A percentile compares a stretch with the other conserved stretches of the same genome.
Conservation (phyloP, 495 filamentous ascomycete species). For the Podospora tetraspora region DNA sequence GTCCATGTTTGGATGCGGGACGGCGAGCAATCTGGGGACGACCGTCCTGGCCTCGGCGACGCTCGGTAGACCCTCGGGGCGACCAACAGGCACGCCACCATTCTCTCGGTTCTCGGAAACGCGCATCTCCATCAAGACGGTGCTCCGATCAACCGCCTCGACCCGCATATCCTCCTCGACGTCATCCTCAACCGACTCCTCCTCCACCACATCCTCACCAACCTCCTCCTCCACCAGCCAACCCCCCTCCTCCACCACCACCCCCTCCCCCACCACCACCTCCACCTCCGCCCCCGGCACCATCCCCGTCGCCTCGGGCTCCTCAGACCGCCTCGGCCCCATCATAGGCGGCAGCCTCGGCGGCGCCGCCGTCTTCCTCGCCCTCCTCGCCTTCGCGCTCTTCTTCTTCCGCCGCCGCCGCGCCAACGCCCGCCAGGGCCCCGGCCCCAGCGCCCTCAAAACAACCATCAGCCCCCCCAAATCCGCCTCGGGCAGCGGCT, state of each 20-base stretch:
- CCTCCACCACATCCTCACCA: slow-evolving; percentile 16
- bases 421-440: slow-evolving; percentile 21
- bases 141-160: not conserved
- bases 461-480: slow-evolving; percentile 31
- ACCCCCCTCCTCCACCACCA: slow-evolving; percentile 17
- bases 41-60: slow-evolving; percentile 38
- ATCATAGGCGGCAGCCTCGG: slow-evolving; percentile 43
- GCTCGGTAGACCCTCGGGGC: slow-evolving; percentile 23
- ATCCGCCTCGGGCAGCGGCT: slow-evolving; percentile 20
- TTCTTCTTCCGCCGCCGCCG: slow-evolving; percentile 31
- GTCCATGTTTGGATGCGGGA: slow-evolving; percentile 46
- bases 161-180: slow-evolving; percentile 32
- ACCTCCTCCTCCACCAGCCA: slow-evolving; percentile 17
- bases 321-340: slow-evolving; percentile 30
- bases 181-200: slow-evolving; percentile 14
- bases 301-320: slow-evolving; percentile 13
- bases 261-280: slow-evolving; percentile 12
- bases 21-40: slow-evolving; percentile 38
- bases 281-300: slow-evolving; percentile 6
- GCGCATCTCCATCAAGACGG: slow-evolving; percentile 23
- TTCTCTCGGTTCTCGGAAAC: slow-evolving; percentile 29
- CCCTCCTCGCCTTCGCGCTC: slow-evolving; percentile 25
- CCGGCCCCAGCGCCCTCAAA: not conserved
- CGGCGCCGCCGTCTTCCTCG: slow-evolving; percentile 33
- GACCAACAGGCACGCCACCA: slow-evolving; percentile 27